Base-by-base conservation (phyloP, 2,329 filamentous ascomycete genomes). In the Rutstroemia sp. region DNA sequence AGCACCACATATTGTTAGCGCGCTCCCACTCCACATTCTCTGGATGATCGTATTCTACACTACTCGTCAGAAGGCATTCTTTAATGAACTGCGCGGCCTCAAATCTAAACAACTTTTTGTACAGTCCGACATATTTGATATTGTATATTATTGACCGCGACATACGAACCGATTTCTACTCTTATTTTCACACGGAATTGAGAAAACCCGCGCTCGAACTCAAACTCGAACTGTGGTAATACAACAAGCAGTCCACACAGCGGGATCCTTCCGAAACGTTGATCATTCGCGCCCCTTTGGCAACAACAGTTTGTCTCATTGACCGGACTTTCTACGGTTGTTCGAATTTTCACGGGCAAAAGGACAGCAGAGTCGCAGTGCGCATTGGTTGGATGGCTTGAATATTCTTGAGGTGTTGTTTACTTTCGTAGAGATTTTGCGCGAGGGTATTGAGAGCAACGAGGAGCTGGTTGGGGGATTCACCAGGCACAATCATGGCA, bases 401-500 rank as follows among this genome's bases (percentile, higher is more conserved):
- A 51, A 44, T 17, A 23, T 34, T 7, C 23, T 30, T 27, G 21
- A 4, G 10, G 19, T 38, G 17, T 45, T 51, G 8, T 56, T 38
- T 34, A 12, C 23, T 19, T 27, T 25, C 44, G 25, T 44, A 30
- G 46, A 51, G 27, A 34, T 34, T 56, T 50, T 16, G 53, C 53
- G 53, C 47, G 17, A 21, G 45, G 42, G 6, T 14, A 38, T 37
- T 19, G 5, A 4, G 44, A 17, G 46, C 23, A 34, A 41, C 34
- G 30, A 16, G 27, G 16, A 42, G 9, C 9, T 17, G 19, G 39
- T 12, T 34, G 47, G 27, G 41, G 12, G 4, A 21, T 4, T 9
- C 41, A 21, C 17, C 16, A 21, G 12, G 3, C 17, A 5, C 41
- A 55, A 64, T 46, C 46, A 70, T 70, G 68, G 61, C 67, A 23